Base-by-base conservation (phyloP, 257 asterid species). In the Handroanthus guayacan region DNA sequence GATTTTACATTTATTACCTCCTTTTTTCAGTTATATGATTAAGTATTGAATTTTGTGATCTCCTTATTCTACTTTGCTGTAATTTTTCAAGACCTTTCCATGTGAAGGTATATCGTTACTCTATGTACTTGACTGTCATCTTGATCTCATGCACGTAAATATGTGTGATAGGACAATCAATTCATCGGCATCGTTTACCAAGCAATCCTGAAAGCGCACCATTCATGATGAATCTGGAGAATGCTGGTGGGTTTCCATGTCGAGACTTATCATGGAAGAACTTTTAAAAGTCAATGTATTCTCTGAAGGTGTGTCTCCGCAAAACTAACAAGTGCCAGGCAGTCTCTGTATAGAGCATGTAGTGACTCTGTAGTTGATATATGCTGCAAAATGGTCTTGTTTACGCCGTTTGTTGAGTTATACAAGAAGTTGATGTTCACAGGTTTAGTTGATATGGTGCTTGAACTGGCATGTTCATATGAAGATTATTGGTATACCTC, bases 101-200 rank as follows among this genome's bases (percentile, higher is more conserved):
- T 36, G 20, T 69, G 43, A 45, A 58, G 20, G 18, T 9, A 45
- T 31, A 36, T 41, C 9, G 37, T 44, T 52, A 48, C 5, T 17
- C 57, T 38, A n/a, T 12, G 14, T 71, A 2, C 34, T 9, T 14
- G 6, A 38, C 69, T 50, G 36, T 39, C 48, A 39, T 48, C 25
- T 48, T 67, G 71, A 69, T 62, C 10, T 69, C 9, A 16, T 71
- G 69, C 13, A 10, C 76, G 12, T 66, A 36, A 31, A 43, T 25
- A 25, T 60, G 67, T 73, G 58, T 11, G 52, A 56, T 81, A 92
- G 98, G 97, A 92, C 55, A 70, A 89, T 79, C 96, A 88, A 79
- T 92, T 92, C 79, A 83, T 92, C 41, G 97, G 89, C 86, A 82
- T 88, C 90, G 86, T 89, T 47, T 85, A 85, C 83, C 87, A 81